A percentile compares a stretch with the other conserved stretches of the same genome.
phyloP scores from a whole-genome alignment of 2,329 filamentous ascomycete genomes.

The Colletotrichum paranaense region DNA sequence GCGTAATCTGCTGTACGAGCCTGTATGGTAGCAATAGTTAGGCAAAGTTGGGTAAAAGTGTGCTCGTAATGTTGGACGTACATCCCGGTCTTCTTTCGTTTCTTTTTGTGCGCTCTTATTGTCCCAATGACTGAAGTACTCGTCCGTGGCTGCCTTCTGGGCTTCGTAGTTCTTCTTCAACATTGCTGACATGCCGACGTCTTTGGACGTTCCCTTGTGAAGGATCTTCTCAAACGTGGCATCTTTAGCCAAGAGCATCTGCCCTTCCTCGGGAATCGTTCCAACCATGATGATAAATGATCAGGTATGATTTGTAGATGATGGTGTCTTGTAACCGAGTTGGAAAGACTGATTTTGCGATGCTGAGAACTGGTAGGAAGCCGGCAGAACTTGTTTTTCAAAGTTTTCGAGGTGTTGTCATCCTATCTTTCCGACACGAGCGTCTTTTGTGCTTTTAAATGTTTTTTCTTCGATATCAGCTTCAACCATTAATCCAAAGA shows the following conservation, averaged over 20 bases:
- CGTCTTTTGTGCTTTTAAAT: background rate
- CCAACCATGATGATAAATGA: background rate
- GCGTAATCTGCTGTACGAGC: slow-evolving; percentile 89
- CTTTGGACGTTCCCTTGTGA: slow-evolving; percentile 72
- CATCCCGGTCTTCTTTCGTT: slow-evolving; percentile 84
- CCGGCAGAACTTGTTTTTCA: background rate
- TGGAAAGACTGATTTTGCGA: background rate
- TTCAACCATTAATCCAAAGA: background rate
- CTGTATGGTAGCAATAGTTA: slow-evolving; percentile 52
- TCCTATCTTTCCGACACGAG: background rate
- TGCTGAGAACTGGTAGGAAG: background rate
- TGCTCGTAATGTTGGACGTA: slow-evolving; percentile 50
- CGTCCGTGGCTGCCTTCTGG: slow-evolving; percentile 84
- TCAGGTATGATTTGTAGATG: background rate
- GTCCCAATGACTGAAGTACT: slow-evolving; percentile 98
- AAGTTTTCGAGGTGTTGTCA: background rate
- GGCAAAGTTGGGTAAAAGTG: background rate
- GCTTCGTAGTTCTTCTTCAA: slow-evolving; percentile 81
- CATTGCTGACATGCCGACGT: slow-evolving; percentile 81
- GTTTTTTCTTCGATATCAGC: background rate
- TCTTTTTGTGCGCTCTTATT: slow-evolving; percentile 83
- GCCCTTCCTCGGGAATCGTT: background rate
- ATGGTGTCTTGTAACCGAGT: background rate
- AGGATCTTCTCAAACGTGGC: slow-evolving; percentile 82
- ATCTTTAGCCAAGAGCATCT: slow-evolving; percentile 56